A percentile compares a stretch with the other conserved stretches of the same genome.
phyloP scores from a whole-genome alignment of 805 yeast species.

The Candida insectorum region DNA sequence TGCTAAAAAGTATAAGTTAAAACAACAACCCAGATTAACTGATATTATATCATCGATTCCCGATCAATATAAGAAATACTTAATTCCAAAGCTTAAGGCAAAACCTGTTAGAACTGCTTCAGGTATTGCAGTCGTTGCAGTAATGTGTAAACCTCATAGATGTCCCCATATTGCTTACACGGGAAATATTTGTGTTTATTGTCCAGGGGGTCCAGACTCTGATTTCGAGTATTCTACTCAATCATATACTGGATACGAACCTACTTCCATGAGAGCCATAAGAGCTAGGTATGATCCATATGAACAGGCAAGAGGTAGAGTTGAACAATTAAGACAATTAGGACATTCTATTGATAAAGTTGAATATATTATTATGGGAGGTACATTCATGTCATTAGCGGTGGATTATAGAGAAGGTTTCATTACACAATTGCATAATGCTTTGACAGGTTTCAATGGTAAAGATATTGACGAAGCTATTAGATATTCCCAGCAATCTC shows the following conservation, averaged over 20 bases:
- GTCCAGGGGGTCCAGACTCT: slow-evolving; percentile 99
- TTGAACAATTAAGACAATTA: slow-evolving; percentile 89
- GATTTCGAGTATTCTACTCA: slow-evolving; percentile 98
- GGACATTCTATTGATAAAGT: slow-evolving; percentile 98
- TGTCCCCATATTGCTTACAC: slow-evolving; percentile 99
- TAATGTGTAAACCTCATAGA: slow-evolving; percentile 98
- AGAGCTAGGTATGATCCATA: slow-evolving; percentile 97
- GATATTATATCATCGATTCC: slow-evolving; percentile 95
- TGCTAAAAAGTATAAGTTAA: slow-evolving; percentile 87
- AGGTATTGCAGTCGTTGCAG: slow-evolving; percentile 98
- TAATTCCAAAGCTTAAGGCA: slow-evolving; percentile 93
- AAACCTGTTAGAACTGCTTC: slow-evolving; percentile 98
- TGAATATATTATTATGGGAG: slow-evolving; percentile 98
- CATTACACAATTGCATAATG: slow-evolving; percentile 88
- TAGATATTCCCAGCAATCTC: slow-evolving; percentile 84
- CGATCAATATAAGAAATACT: slow-evolving; percentile 87
- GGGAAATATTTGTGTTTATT: slow-evolving; percentile 96
- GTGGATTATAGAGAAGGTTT: slow-evolving; percentile 85
- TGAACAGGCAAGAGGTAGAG: slow-evolving; percentile 96
- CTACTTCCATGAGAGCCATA: slow-evolving; percentile 99
- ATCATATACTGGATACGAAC: slow-evolving; percentile 97
- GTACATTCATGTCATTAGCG: slow-evolving; percentile 95
- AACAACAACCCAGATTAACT: slow-evolving; percentile 89
- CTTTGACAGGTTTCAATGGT: slow-evolving; percentile 89
- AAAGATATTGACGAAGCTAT: slow-evolving; percentile 88